phyloP scores from a whole-genome alignment of 2,329 filamentous ascomycete species.

The Colletotrichum tabaci region DNA sequence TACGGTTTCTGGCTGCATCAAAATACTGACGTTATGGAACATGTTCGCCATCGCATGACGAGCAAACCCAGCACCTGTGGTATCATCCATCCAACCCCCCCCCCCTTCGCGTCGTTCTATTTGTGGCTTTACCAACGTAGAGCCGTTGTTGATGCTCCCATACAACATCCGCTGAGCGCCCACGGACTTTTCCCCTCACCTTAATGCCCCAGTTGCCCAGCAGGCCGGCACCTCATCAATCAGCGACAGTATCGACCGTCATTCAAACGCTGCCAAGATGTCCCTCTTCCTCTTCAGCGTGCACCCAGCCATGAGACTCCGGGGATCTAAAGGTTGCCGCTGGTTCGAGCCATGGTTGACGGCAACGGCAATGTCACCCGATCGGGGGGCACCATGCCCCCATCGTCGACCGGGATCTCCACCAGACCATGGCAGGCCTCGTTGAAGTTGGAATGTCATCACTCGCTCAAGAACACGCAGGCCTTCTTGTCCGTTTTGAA shows the following conservation, averaged over 20 bases:
- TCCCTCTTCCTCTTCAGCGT: constrained; percentile 15
- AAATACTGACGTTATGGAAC: constrained; percentile 32
- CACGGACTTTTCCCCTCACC: not conserved
- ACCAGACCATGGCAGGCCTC: not conserved
- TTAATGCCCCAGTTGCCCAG: not conserved
- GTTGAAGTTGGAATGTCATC: not conserved
- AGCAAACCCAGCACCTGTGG: constrained; percentile 5
- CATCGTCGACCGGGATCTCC: not conserved
- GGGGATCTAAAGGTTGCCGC: constrained; percentile 26
- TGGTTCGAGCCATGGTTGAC: constrained; percentile 31
- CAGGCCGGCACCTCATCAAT: constrained; percentile 35
- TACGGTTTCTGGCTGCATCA: constrained; percentile 24
- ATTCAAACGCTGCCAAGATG: constrained; percentile 37
- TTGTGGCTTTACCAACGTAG: constrained; percentile 11
- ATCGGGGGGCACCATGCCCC: constrained; percentile 15
- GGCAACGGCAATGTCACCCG: constrained; percentile 25
- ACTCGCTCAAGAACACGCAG: not conserved
- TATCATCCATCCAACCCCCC: not conserved
- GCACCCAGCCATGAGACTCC: constrained; percentile 5
- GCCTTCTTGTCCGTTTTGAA: not conserved
- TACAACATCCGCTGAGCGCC: not conserved
- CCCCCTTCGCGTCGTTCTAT: constrained; percentile 10
- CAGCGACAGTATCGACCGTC: constrained; percentile 32
- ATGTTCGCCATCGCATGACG: constrained; percentile 29
- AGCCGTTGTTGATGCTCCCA: not conserved